Evolutionary conservation across 2,329 filamentous ascomycete species (phyloP).

Genomic region (Epichloe sylvatica): DNA sequence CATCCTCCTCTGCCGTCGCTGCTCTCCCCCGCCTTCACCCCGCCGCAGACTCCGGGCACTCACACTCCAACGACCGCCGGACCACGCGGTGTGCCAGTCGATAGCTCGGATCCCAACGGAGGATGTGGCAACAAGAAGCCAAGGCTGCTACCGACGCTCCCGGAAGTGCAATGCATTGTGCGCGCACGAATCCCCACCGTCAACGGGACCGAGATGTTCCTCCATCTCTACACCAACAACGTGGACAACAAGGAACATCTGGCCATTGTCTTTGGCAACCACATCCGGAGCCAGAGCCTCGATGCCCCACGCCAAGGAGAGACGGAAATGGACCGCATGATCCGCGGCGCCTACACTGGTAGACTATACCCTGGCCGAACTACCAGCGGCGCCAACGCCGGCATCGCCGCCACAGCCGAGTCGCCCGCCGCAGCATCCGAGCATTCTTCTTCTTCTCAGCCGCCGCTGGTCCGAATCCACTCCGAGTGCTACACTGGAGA

Average conservation of each 20-base stretch:
- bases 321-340: conserved; percentile 83
- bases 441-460: conserved; percentile 6
- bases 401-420: conserved; percentile 38
- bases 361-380: conserved; percentile 74
- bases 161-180: conserved; percentile 83
- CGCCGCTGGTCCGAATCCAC: conserved; percentile 81
- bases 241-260: conserved; percentile 92
- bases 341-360: conserved; percentile 82
- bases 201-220: conserved; percentile 85
- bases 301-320: conserved; percentile 61
- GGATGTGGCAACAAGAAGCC: conserved; percentile 52
- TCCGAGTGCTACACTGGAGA: conserved; percentile 98
- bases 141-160: conserved; percentile 59
- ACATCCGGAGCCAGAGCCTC: conserved; percentile 61
- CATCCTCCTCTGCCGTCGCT: conserved; percentile 46
- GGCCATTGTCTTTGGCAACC: conserved; percentile 86
- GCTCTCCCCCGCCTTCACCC: conserved; percentile 76
- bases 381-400: conserved; percentile 42
- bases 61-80: conserved; percentile 32
- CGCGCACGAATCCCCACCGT: conserved; percentile 91
- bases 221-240: conserved; percentile 88
- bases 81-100: conserved; percentile 43
- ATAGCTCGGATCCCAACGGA: conserved; percentile 42
- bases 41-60: conserved; percentile 49
- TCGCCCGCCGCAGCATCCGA: background rate